These are phyloP conservation scores for Paecilomyces formosus DNA, from an alignment of 2,329 filamentous ascomycete genomes.

Conservation along the genomic window DNA sequence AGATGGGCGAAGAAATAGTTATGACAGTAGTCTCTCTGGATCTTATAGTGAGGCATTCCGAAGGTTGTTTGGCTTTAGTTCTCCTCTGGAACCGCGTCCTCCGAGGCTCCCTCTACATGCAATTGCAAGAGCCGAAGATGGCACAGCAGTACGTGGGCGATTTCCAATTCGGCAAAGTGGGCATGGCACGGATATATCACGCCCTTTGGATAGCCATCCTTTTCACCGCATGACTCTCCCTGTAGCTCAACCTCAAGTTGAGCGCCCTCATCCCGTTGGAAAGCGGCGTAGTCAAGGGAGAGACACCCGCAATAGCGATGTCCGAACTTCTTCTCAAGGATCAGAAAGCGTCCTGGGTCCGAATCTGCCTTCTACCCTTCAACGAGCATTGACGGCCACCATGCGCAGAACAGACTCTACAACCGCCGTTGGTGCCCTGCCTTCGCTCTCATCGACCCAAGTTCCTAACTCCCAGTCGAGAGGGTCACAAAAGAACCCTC, in stretches of 20 bases:
- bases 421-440: not conserved
- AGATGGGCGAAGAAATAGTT: not conserved
- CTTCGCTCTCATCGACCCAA: not conserved
- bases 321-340: not conserved
- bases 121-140: constrained; percentile 32
- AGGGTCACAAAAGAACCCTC: not conserved
- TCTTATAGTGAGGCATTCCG: constrained; percentile 20
- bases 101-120: constrained; percentile 12
- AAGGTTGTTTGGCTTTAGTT: constrained; percentile 22
- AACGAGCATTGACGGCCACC: not conserved
- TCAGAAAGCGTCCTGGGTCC: not conserved
- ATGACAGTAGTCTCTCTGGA: constrained; percentile 4
- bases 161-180: constrained; percentile 34
- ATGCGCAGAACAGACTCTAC: not conserved
- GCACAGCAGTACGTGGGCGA: constrained; percentile 32
- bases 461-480: not conserved
- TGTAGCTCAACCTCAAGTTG: constrained; percentile 8
- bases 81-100: constrained; percentile 7
- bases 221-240: constrained; percentile 25
- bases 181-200: constrained; percentile 27
- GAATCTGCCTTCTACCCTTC: not conserved
- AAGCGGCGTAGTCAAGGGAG: not conserved
- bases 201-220: constrained; percentile 24
- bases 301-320: not conserved
- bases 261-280: not conserved